These are phyloP conservation scores for Tetrapisispora nanseiensis DNA, from an alignment of 805 yeast genomes.

Conservation along the genomic window DNA sequence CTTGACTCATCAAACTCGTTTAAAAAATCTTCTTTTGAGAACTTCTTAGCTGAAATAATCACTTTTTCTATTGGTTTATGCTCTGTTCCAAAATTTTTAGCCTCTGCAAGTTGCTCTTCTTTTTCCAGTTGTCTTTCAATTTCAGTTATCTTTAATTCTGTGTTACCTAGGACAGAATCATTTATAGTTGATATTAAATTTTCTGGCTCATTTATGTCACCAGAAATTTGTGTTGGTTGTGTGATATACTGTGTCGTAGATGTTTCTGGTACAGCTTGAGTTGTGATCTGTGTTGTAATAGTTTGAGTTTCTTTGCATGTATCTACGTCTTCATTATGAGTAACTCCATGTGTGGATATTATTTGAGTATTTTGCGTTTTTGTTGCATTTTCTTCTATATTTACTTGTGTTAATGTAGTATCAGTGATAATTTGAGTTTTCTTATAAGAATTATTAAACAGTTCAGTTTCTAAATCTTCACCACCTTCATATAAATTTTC, in stretches of 20 bases:
- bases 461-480: conserved; percentile 10
- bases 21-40: conserved; percentile 17
- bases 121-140: conserved; percentile 11
- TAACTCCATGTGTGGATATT: background rate
- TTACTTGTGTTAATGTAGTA: background rate
- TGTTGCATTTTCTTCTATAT: background rate
- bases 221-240: background rate
- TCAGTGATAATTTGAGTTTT: conserved; percentile 1
- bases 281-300: background rate
- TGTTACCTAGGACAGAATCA: background rate
- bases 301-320: background rate
- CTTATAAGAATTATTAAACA: background rate
- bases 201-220: background rate
- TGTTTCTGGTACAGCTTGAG: background rate
- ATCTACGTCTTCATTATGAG: background rate
- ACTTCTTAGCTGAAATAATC: conserved; percentile 2
- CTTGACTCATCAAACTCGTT: conserved; percentile 14
- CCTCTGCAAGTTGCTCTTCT: conserved; percentile 2
- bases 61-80: background rate
- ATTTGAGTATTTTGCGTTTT: conserved; percentile 1
- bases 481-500: conserved; percentile 20
- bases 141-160: conserved; percentile 10
- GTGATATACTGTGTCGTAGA: background rate
- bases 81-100: conserved; percentile 4
- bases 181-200: background rate